Evolutionary conservation across 257 asterid genomes (phyloP).

Genomic region (Thymus quinquecostatus): DNA sequence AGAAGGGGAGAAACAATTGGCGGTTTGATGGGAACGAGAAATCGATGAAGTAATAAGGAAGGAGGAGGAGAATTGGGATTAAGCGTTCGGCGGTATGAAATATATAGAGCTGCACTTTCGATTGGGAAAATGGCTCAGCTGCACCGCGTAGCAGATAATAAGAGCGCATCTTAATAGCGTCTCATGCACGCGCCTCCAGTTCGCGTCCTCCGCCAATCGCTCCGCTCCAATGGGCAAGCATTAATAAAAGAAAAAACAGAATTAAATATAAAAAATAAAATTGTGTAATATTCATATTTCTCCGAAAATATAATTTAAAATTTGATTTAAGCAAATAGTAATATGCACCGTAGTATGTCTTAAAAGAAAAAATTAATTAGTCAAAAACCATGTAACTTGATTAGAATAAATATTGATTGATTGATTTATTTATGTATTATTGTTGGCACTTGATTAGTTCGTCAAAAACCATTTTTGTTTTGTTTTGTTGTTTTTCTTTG

Average conservation of each 20-base stretch:
- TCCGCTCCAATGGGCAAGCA: slow-evolving; percentile 18
- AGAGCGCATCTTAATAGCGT: slow-evolving; percentile 17
- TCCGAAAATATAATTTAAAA: too few species aligned
- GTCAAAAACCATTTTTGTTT: too few species aligned
- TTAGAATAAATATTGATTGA: not conserved
- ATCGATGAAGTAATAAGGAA: slow-evolving; percentile 17
- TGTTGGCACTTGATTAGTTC: not conserved
- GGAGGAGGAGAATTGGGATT: not conserved
- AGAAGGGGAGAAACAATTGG: slow-evolving; percentile 10
- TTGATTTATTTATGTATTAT: not conserved
- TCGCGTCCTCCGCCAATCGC: slow-evolving; percentile 31
- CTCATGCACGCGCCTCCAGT: slow-evolving; percentile 13
- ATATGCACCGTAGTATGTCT: not conserved
- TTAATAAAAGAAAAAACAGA: too few species aligned
- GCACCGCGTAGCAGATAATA: slow-evolving; percentile 25
- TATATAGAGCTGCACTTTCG: not conserved
- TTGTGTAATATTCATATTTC: too few species aligned
- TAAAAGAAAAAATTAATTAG: not conserved
- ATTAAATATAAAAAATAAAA: too few species aligned
- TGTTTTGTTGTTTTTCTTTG: too few species aligned
- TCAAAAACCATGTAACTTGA: not conserved
- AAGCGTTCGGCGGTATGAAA: slow-evolving; percentile 17
- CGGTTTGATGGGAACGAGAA: slow-evolving; percentile 21
- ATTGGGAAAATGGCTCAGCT: slow-evolving; percentile 21
- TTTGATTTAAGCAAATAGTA: not conserved